A percentile compares a stretch with the other conserved stretches of the same genome.
phyloP scores from a whole-genome alignment of 257 asterid genomes.

The Coffea eugenioides region DNA sequence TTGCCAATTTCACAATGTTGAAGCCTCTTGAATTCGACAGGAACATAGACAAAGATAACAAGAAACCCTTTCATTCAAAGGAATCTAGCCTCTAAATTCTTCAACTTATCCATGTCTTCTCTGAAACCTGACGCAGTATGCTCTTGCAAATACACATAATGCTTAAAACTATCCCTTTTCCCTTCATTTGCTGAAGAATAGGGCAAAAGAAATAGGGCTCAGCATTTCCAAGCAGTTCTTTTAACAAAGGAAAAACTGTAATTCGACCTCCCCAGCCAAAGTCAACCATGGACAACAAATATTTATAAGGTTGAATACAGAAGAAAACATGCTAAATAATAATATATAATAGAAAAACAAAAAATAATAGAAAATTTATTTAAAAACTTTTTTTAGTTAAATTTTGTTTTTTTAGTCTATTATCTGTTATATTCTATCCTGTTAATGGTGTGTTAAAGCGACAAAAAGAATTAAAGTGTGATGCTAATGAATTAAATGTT shows the following conservation, averaged over 20 bases:
- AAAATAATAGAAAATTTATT: no score
- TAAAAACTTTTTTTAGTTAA: no score
- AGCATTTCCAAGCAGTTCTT: constrained; percentile 57
- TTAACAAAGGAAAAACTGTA: constrained; percentile 62
- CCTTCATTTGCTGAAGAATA: constrained; percentile 36
- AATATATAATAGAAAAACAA: no score
- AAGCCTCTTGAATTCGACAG: neutral
- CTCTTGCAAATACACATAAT: constrained; percentile 61
- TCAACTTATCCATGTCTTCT: constrained; percentile 42
- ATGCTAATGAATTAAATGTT: no score
- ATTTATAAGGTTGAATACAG: no score
- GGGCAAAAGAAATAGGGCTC: constrained; percentile 79
- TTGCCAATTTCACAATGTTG: no score
- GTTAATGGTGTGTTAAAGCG: no score
- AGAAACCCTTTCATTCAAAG: neutral
- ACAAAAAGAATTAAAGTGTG: no score
- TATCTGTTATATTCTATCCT: no score
- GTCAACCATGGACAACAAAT: constrained; percentile 47
- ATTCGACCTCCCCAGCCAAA: constrained; percentile 88
- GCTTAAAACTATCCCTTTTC: constrained; percentile 46
- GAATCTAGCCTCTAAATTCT: neutral
- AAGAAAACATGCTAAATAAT: no score
- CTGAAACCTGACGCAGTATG: constrained; percentile 40
- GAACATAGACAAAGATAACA: neutral
- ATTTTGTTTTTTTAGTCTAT: no score